phyloP scores from a whole-genome alignment of 2,329 filamentous ascomycete species.

The Metarhizium humberi region DNA sequence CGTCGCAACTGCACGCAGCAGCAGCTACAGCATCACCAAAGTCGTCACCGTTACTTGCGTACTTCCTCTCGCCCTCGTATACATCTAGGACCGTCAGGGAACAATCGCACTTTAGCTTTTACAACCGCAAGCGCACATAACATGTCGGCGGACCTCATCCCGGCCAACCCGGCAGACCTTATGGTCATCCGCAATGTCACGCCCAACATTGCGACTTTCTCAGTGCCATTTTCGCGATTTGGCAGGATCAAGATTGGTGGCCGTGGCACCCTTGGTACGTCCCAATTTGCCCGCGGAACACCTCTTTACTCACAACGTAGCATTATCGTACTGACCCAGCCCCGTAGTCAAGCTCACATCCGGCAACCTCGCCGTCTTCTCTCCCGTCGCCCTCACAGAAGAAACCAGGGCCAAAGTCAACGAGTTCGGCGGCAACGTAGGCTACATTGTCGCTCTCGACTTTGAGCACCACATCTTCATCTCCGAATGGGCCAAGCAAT shows the following conservation, averaged over 20 bases:
- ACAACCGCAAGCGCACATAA: conserved; percentile 10
- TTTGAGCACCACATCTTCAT: conserved; percentile 94
- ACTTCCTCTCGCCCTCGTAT: background rate
- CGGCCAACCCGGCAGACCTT: conserved; percentile 63
- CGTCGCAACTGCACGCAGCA: background rate
- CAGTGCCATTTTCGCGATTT: conserved; percentile 75
- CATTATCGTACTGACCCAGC: background rate
- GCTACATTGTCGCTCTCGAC: conserved; percentile 82
- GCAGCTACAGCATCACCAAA: background rate
- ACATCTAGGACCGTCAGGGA: background rate
- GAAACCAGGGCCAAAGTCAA: conserved; percentile 57
- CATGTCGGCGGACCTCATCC: conserved; percentile 58
- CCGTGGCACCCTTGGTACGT: conserved; percentile 70
- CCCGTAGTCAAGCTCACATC: conserved; percentile 63
- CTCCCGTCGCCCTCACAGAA: conserved; percentile 75
- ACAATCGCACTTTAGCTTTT: conserved; percentile 7
- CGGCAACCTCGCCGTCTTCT: conserved; percentile 80
- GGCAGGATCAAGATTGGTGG: conserved; percentile 77
- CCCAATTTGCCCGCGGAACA: background rate
- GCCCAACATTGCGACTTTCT: conserved; percentile 68
- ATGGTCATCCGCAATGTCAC: conserved; percentile 87
- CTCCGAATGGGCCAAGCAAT: conserved; percentile 72
- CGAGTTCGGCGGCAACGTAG: conserved; percentile 58
- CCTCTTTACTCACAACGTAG: conserved; percentile 1
- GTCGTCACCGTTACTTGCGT: background rate